Base-by-base conservation (phyloP, 2,329 filamentous ascomycete genomes). In the Trichoderma simmonsii region DNA sequence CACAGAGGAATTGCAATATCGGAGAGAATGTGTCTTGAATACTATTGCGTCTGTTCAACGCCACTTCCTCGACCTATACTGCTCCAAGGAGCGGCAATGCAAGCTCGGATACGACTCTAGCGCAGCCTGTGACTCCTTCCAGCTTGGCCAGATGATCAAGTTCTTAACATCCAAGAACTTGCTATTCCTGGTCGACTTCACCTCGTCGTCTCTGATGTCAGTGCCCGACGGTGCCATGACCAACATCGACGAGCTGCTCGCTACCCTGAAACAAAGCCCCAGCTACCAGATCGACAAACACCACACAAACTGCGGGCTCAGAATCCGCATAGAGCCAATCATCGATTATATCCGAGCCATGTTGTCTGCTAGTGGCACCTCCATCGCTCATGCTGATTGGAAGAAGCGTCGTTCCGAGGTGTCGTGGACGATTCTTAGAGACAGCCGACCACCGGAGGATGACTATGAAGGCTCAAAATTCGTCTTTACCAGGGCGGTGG, bases 71-170 rank as follows among this genome's bases (percentile, higher is more conserved):
- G 78, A 80, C 7, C 82, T 92, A 0, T 94, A 94, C 79, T 88
- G 88, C 1, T 92, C 91, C 11, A 88, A 90, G n/a, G 85, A 82
- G 36, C 81, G 83, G 8, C 92, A 94, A 78, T 94, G 92, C 80
- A 89, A 89, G 76, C 85, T 93, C 0, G 92, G 92, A 67, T 94
- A 94, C 80, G 91, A 93, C 77, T 90, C 89, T 2, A 92, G 89
- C 73, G 81, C 87, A 2, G 89, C 91, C 56, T 94, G 92, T 79
- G 92, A 95, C 81, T 90, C 89, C 2, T 95, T 92, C 77, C 92
- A 95, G 80, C 86, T 95, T 1, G 92, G 92, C 26, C 91, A 94
- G 81, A 93, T 93, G 85, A 81, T 93, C 74, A 90, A 89, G 75
- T 94, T 94, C 80, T 87, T 94, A 43, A 82, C 85, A 15, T 85